Evolutionary conservation across 1,139 yeast species (phyloP), one percentile per base, ranked within the genome.

Genomic region (Candida sp.): DNA sequence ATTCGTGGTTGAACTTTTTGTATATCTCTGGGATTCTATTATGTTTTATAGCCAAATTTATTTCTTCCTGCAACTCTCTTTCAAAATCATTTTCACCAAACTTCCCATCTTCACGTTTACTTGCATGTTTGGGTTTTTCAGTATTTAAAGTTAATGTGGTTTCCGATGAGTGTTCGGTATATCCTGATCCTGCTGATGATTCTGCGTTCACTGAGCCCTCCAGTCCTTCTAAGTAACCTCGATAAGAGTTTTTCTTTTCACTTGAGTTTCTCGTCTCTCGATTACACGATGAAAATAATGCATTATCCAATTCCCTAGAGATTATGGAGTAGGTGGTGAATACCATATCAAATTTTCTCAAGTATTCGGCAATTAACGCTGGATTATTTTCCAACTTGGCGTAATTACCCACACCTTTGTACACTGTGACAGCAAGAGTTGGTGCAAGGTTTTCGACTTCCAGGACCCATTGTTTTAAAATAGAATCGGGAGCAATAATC

Each of bases 401-500:
- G 39, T 78, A 75, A 35, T 70, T 71, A 19, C 71, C 72, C 27
- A 80, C 68, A 0, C 96, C 96, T 38, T 70, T 65, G 59, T 89
- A 89, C 6, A 81, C 72, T 36, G 81, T 76, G 0, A 86, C 79
- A 6, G 74, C 77, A 37, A 84, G 60, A 35, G 76, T 66, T 0
- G 81, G 74, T 0, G 90, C 83, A 44, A 86, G 80, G 34, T 70
- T 65, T 2, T 66, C 59, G 5, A 90, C 72, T 63, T 91, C 98
- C 21, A 81, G 81, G 1, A 76, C 72, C 98, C 98, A 93, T 59
- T 93, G 98, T 38, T 77, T 70, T 22, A 87, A 63, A 46, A 93
- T 88, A 0, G 96, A 79, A 35, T 81, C 84, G 0, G 99, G 98
- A 11, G 96, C 87, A 5, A 93, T 81, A 22, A 93, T 83, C 38